Percentiles rank a stretch among this genome's conserved stretches.
These are phyloP conservation scores for Stygiomarasmius scandens DNA, from an alignment of 1,284 basidiomycete species.

Conservation along the genomic window DNA sequence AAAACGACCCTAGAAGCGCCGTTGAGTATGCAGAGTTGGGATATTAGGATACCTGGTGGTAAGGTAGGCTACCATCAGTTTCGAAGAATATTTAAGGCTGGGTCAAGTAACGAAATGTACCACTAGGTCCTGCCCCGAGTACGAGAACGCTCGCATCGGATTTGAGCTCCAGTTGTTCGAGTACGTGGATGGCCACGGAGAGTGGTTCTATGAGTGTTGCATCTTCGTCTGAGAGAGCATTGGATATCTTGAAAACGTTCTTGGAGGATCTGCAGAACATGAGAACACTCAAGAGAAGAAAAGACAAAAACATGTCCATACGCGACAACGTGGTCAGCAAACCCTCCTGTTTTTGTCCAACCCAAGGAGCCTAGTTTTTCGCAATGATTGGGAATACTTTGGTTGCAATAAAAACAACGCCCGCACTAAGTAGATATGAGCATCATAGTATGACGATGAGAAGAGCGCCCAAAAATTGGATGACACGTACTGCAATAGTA, in stretches of 20 bases:
- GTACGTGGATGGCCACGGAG: conserved; percentile 87
- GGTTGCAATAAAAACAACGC: conserved; percentile 81
- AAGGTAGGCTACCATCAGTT: too few relatives aligned
- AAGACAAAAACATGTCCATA: conserved; percentile 38
- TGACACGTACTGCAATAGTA: conserved; percentile 52
- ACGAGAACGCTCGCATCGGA: conserved; percentile 81
- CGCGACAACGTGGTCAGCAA: conserved; percentile 84
- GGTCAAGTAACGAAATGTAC: too few relatives aligned
- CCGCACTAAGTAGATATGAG: conserved; percentile 57
- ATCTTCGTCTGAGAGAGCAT: conserved; percentile 83
- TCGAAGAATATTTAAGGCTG: too few relatives aligned
- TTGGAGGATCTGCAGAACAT: conserved; percentile 51
- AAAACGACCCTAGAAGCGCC: conserved; percentile 78
- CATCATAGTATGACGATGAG: background rate
- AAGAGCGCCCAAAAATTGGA: background rate
- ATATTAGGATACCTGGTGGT: conserved; percentile 78
- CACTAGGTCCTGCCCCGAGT: conserved; percentile 74
- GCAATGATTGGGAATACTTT: conserved; percentile 73
- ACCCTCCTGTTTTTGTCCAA: conserved; percentile 78
- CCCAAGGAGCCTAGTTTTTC: conserved; percentile 80
- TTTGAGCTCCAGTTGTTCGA: conserved; percentile 81
- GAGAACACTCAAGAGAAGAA: background rate
- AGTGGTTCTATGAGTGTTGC: conserved; percentile 86
- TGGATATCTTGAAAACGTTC: conserved; percentile 80
- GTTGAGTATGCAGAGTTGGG: conserved; percentile 58